Evolutionary conservation across 2,329 filamentous ascomycete genomes (phyloP).

Genomic region (Botryotinia narcissicola): DNA sequence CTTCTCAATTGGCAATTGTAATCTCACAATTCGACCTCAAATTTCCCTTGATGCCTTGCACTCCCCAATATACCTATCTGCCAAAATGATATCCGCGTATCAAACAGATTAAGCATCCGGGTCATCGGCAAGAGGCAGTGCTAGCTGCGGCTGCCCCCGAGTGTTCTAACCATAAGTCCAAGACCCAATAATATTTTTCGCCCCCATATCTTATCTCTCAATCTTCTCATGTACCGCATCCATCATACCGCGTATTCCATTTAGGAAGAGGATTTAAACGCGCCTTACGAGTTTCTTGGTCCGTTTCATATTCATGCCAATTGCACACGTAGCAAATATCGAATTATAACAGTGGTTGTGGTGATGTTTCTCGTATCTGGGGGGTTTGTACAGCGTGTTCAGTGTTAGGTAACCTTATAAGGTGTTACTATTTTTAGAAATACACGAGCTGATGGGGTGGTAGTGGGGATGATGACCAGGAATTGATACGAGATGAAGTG

Average conservation of each 20-base stretch:
- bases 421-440: neutral
- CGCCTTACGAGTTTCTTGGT: neutral
- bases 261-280: neutral
- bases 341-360: neutral
- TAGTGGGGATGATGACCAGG: neutral
- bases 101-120: neutral
- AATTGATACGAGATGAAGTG: neutral
- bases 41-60: neutral
- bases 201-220: neutral
- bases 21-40: neutral
- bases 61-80: neutral
- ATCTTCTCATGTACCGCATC: neutral
- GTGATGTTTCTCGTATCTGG: neutral
- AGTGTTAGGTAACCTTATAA: neutral
- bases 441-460: neutral
- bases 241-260: neutral
- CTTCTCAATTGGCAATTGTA: neutral
- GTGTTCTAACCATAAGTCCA: neutral
- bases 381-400: neutral
- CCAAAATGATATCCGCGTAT: neutral
- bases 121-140: neutral
- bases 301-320: neutral
- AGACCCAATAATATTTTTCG: neutral
- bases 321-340: neutral
- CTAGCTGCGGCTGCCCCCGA: neutral